Percentiles rank a stretch among this genome's conserved stretches.
Evolutionary conservation across 805 yeast genomes (phyloP).

Genomic region (Danielia oregonensis): DNA sequence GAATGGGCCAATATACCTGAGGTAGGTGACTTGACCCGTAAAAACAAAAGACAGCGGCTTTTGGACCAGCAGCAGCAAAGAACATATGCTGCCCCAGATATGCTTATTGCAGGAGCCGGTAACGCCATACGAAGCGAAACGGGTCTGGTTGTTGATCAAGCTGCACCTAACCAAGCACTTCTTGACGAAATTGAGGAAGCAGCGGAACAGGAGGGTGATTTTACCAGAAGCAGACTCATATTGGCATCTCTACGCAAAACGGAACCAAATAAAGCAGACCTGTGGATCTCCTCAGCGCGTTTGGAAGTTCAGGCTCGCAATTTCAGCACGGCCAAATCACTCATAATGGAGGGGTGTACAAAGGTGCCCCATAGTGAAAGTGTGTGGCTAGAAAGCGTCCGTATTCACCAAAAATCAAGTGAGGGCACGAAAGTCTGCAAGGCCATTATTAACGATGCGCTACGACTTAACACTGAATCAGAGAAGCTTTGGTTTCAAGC

Average conservation of each 20-base stretch:
- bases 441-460: constrained; percentile 61
- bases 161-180: background rate
- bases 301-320: constrained; percentile 66
- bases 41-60: constrained; percentile 68
- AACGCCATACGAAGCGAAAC: constrained; percentile 11
- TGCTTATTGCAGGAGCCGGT: constrained; percentile 40
- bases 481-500: constrained; percentile 74
- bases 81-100: constrained; percentile 81
- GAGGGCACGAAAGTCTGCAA: constrained; percentile 46
- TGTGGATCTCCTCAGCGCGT: constrained; percentile 85
- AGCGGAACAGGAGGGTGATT: constrained; percentile 32
- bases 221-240: constrained; percentile 53
- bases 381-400: constrained; percentile 78
- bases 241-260: constrained; percentile 66
- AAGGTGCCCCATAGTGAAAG: constrained; percentile 63
- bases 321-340: constrained; percentile 49
- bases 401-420: constrained; percentile 49
- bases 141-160: constrained; percentile 2
- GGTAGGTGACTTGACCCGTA: constrained; percentile 79
- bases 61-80: constrained; percentile 61
- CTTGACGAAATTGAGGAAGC: constrained; percentile 13
- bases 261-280: constrained; percentile 68
- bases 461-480: constrained; percentile 52
- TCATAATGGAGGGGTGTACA: constrained; percentile 73
- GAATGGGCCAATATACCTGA: constrained; percentile 87